These are phyloP conservation scores for Chlorella sp. DNA, from an alignment of 139 green algal genomes.

Conservation along the genomic window DNA sequence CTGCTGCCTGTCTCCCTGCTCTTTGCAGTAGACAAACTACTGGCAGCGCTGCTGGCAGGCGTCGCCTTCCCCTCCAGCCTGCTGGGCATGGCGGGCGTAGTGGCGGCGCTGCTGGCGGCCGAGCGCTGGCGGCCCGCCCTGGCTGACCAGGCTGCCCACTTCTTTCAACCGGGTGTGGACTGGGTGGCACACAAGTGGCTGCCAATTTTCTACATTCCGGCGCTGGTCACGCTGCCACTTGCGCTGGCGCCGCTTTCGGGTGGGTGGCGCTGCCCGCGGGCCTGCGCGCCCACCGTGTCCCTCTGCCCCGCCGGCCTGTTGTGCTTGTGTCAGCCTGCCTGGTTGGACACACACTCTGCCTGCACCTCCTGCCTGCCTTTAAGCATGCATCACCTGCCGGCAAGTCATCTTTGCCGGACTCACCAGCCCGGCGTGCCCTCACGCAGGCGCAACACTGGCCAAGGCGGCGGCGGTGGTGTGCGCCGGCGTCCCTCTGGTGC, in stretches of 20 bases:
- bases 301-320: too few relatives aligned
- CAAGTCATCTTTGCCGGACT: too few relatives aligned
- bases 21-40: neutral
- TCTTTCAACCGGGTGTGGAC: constrained; percentile 60
- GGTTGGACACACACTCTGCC: too few relatives aligned
- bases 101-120: constrained; percentile 3
- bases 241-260: constrained; percentile 70
- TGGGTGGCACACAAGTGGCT: constrained; percentile 89
- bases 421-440: too few relatives aligned
- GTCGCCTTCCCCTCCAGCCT: constrained; percentile 25
- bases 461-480: constrained; percentile 62
- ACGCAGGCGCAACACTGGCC: constrained; percentile 50
- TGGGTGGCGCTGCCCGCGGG: neutral
- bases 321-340: too few relatives aligned
- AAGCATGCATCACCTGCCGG: too few relatives aligned
- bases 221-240: constrained; percentile 84
- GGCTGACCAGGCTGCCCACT: neutral
- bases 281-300: too few relatives aligned
- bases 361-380: too few relatives aligned
- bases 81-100: constrained; percentile 19
- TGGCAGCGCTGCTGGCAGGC: neutral
- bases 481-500: constrained; percentile 65
- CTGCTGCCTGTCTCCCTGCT: neutral
- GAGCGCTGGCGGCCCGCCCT: neutral
- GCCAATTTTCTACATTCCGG: constrained; percentile 90